Base-by-base conservation (phyloP, 179 eudicot species). In the Spergularia azorica region DNA sequence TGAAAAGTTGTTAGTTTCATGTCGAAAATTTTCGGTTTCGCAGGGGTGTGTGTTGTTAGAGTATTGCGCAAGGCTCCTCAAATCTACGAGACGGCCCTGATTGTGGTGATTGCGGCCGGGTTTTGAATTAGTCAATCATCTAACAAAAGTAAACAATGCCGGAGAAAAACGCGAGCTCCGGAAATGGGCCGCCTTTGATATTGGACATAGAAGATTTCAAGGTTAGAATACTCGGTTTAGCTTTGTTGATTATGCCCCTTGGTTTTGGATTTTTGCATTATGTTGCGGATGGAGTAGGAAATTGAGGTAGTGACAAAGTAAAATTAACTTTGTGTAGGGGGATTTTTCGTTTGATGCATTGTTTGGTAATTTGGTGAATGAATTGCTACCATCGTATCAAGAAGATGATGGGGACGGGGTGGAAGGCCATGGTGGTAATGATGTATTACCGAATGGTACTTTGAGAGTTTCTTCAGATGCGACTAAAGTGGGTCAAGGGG, bases 261-360 rank as follows among this genome's bases (percentile, higher is more conserved):
- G 65, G 14, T 39, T 21, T 74, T 69, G 32, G 17, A 65, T 55
- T 50, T 65, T 48, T 67, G 61, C 6, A 57, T 9, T 38, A 16
- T 18, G 70, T 74, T 59, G 50, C 41, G 60, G 16, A 26, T 71
- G 52, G 67, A 70, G 59, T 51, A 52, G 15, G 74, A 32, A 12
- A 77, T 71, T 75, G 50, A 74, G 69, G 26, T 68, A 43, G 5
- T 7, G 4, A 12, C 43, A 8, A 20, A 20, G 43, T 62, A 38
- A 41, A 67, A 17, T 61, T 77, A 51, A 32, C 20, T 66, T 74
- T 18, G 55, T 87, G 83, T 72, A 96, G 98, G 99, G 99, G 76
- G 94, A 91, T 75, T 96, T 96, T 78, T 96, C 99, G 52, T 96
- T 96, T 83, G 99, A 96, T 87, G 97, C 96, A 11, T 88, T 96